Base-by-base conservation (phyloP, 495 filamentous ascomycete species). In the Aspergillus avenaceus region DNA sequence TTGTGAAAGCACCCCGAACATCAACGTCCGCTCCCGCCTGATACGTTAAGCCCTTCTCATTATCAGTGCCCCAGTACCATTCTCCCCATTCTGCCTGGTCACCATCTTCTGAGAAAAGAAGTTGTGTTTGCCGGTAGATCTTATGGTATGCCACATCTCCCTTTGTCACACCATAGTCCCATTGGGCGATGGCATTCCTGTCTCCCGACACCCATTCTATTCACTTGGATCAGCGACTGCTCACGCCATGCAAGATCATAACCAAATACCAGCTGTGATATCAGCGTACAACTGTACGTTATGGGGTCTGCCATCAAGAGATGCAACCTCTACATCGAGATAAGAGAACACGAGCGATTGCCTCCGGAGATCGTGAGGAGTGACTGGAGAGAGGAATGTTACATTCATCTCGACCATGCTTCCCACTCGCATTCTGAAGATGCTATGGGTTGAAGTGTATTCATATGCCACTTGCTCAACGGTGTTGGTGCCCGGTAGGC, bases 11-110 rank as follows among this genome's bases (percentile, higher is more conserved):
- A 0, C 54, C 72, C 12, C 81, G 80, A 37, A 83, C 74, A 50
- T 67, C 65, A 19, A 38, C 54, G 56, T 75, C 79, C 19, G 50
- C 14, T n/a, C 78, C 81, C 29, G 75, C 73, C 53, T 80, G 76
- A 53, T 74, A 73, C 16, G 71, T 76, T 53, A 76, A 58, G 5
- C 54, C 55, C 0, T 58, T 21, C 3, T 28, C 41, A 13, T 59
- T 63, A 42, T 78, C 71, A 16, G 80, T 81, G 5, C 75, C 67
- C 65, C 76, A 84, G 54, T 78, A 82, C 78, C 77, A 77, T 45
- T 74, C 66, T 21, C 82, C 82, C 76, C 81, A 85, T 59, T 85
- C 82, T 3, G 69, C 73, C 43, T 77, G 75, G 41, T 85, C 76
- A 13, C 56, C 60, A 12, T 49, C 43, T 50, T 85, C 79, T 0